Conservation (phyloP, 768 basidiomycete species). For the Termitomyces bulborhizus region DNA sequence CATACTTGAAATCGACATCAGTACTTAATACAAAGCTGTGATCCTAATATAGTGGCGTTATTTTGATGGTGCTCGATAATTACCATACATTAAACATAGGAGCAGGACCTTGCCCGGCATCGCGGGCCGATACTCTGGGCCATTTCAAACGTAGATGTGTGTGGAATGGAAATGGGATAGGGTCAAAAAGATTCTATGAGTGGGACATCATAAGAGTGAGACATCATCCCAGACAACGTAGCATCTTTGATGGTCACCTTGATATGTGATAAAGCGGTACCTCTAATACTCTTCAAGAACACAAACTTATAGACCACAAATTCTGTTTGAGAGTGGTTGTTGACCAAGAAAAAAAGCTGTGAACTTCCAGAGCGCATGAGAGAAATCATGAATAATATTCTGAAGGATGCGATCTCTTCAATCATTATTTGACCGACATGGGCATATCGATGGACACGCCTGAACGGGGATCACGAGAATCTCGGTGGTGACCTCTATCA, state of each 20-base stretch:
- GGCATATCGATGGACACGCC: slow-evolving; percentile 3
- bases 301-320: too few species aligned
- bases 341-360: background rate
- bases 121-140: too few species aligned
- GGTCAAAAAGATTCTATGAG: too few species aligned
- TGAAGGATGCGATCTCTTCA: background rate
- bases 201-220: too few species aligned
- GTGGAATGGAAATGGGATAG: background rate
- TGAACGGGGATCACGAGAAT: slow-evolving; percentile 1
- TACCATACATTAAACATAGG: too few species aligned
- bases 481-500: slow-evolving; percentile 3
- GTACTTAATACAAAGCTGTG: background rate
- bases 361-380: background rate
- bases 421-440: background rate
- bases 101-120: too few species aligned
- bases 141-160: background rate
- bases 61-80: too few species aligned
- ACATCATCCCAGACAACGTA: too few species aligned
- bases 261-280: too few species aligned
- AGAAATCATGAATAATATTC: background rate
- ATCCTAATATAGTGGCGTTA: too few species aligned
- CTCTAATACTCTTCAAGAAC: too few species aligned
- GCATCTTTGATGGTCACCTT: too few species aligned
- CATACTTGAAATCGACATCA: background rate
- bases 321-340: background rate